Evolutionary conservation across 495 filamentous ascomycete species (phyloP).

Genomic region (Tricharina praecox): DNA sequence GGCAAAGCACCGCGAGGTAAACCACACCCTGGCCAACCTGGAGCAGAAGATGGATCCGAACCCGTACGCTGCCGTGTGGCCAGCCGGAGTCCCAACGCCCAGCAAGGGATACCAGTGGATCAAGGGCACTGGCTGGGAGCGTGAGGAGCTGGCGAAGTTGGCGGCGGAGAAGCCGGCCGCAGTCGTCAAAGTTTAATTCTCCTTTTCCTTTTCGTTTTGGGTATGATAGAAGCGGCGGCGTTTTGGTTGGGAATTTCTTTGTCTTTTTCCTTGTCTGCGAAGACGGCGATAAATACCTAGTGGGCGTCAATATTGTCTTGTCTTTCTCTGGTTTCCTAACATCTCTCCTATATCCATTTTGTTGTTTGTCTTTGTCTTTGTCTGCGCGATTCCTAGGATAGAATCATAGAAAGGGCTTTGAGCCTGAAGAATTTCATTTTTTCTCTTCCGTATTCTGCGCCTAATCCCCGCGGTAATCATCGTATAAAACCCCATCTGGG

Average conservation of each 20-base stretch:
- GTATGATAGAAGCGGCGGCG: too few relatives aligned
- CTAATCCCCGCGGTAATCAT: too few relatives aligned
- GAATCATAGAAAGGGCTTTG: too few relatives aligned
- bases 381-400: too few relatives aligned
- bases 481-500: too few relatives aligned
- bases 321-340: too few relatives aligned
- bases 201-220: neutral
- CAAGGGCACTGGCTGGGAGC: slow-evolving; percentile 61
- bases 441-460: neutral
- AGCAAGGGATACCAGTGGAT: slow-evolving; percentile 51
- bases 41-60: slow-evolving; percentile 73
- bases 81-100: slow-evolving; percentile 41
- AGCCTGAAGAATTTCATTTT: neutral
- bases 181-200: neutral
- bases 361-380: too few relatives aligned
- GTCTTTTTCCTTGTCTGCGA: neutral
- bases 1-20: slow-evolving; percentile 92
- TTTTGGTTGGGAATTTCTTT: neutral
- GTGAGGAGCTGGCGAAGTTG: slow-evolving; percentile 44
- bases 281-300: neutral
- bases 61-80: slow-evolving; percentile 56
- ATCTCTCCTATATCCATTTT: too few relatives aligned
- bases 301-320: too few relatives aligned
- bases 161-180: neutral
- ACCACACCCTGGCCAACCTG: slow-evolving; percentile 81